Evolutionary conservation across 2,329 filamentous ascomycete genomes (phyloP).

Genomic region (Epichloe amarillans): DNA sequence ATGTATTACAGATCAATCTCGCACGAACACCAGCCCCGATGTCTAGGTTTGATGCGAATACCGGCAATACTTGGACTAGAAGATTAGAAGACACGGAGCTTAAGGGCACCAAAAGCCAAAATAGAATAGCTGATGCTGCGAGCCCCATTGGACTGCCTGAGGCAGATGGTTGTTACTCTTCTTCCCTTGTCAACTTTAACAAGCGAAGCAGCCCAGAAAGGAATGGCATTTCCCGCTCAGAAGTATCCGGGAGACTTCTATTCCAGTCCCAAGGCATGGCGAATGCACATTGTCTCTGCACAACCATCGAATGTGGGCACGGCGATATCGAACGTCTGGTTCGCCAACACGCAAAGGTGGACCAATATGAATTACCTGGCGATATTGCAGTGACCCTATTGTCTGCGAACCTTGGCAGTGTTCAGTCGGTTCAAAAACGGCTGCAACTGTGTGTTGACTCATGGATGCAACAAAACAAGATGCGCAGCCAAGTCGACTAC

Average conservation of each 20-base stretch:
- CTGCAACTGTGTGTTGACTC: slow-evolving; percentile 1
- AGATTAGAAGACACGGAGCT: neutral
- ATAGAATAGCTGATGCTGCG: neutral
- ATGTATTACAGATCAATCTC: slow-evolving; percentile 1
- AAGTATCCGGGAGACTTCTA: neutral
- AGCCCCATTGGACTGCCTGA: neutral
- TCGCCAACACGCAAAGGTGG: neutral
- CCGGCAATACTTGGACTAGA: neutral
- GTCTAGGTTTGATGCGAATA: neutral
- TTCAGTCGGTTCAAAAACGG: neutral
- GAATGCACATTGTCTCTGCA: neutral
- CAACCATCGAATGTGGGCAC: neutral
- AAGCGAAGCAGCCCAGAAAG: neutral
- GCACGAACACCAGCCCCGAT: slow-evolving; percentile 3
- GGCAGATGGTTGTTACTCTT: neutral
- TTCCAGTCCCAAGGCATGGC: neutral
- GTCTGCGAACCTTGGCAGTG: neutral
- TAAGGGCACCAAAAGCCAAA: neutral
- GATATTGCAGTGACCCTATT: neutral
- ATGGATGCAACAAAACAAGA: slow-evolving; percentile 1
- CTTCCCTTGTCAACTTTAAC: neutral
- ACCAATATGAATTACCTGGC: neutral
- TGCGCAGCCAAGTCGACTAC: slow-evolving; percentile 1
- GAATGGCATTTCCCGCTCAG: neutral
- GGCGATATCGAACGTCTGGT: neutral